These are phyloP conservation scores for Vigna angularis DNA, from an alignment of 306 rosid genomes.

Conservation along the genomic window DNA sequence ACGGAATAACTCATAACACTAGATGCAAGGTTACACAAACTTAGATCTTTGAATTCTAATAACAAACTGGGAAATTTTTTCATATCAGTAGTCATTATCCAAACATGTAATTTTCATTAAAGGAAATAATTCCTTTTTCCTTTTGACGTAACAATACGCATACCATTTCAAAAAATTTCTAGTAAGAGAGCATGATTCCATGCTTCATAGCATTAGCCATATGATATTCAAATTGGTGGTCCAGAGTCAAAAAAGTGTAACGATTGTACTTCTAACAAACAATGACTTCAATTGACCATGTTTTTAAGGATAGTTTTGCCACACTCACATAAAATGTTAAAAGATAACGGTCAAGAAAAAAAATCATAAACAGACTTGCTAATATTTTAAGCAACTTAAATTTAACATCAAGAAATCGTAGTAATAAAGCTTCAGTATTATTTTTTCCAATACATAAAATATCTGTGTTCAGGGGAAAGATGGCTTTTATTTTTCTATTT, in stretches of 20 bases:
- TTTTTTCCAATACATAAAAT: not conserved
- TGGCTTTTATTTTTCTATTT: constrained; percentile 11
- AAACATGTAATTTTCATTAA: constrained; percentile 29
- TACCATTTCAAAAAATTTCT: not conserved
- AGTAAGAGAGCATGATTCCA: constrained; percentile 7
- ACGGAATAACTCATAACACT: constrained; percentile 27
- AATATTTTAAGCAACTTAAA: constrained; percentile 6
- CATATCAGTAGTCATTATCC: constrained; percentile 15
- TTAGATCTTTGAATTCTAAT: constrained; percentile 10
- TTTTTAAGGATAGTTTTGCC: not conserved
- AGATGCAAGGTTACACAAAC: not conserved
- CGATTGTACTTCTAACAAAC: not conserved
- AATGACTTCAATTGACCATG: constrained; percentile 29
- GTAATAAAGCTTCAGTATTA: not conserved
- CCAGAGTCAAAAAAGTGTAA: not conserved
- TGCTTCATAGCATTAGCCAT: constrained; percentile 14
- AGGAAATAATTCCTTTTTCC: constrained; percentile 10
- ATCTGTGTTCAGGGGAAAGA: not conserved
- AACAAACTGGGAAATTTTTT: not conserved
- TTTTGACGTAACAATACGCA: not conserved
- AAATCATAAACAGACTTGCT: not conserved
- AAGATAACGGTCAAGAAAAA: not conserved
- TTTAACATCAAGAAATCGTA: not conserved
- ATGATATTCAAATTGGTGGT: constrained; percentile 10
- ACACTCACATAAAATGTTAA: not conserved